Conservation (phyloP, 164 flowering plant genomes). For the Tinospora cordifolia region DNA sequence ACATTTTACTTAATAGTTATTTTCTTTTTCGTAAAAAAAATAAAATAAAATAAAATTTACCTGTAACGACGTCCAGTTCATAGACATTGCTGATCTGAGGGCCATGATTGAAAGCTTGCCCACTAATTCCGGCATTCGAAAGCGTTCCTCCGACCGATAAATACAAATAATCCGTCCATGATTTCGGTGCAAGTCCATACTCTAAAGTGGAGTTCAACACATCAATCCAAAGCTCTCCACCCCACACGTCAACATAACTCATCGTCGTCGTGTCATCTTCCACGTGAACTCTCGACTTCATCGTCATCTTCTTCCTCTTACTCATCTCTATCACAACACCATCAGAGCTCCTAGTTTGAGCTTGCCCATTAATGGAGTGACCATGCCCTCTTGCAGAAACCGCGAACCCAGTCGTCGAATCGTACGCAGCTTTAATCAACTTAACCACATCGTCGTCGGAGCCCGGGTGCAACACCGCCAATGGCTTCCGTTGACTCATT, state of each 20-base stretch:
- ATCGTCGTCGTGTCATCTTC: constrained; percentile 9
- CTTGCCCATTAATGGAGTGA: constrained; percentile 93
- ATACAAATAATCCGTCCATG: constrained; percentile 98
- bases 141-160: constrained; percentile 93
- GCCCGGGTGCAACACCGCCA: constrained; percentile 64
- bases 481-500: constrained; percentile 37
- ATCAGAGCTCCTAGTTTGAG: constrained; percentile 35
- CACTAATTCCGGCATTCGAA: constrained; percentile 94
- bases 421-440: constrained; percentile 47
- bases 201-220: constrained; percentile 53
- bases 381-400: constrained; percentile 91
- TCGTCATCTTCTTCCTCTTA: constrained; percentile 7
- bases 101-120: constrained; percentile 94
- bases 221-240: constrained; percentile 94
- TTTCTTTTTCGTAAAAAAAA: too few relatives aligned
- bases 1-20: too few relatives aligned
- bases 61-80: constrained; percentile 90
- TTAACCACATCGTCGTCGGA: constrained; percentile 49
- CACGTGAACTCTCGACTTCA: too few relatives aligned
- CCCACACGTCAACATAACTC: constrained; percentile 76
- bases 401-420: constrained; percentile 33
- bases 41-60: constrained; percentile 23
- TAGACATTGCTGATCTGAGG: constrained; percentile 87
- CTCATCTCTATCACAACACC: constrained; percentile 81
- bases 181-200: constrained; percentile 72